Base-by-base conservation (phyloP, 2,329 filamentous ascomycete genomes). In the Alternaria gaisen region DNA sequence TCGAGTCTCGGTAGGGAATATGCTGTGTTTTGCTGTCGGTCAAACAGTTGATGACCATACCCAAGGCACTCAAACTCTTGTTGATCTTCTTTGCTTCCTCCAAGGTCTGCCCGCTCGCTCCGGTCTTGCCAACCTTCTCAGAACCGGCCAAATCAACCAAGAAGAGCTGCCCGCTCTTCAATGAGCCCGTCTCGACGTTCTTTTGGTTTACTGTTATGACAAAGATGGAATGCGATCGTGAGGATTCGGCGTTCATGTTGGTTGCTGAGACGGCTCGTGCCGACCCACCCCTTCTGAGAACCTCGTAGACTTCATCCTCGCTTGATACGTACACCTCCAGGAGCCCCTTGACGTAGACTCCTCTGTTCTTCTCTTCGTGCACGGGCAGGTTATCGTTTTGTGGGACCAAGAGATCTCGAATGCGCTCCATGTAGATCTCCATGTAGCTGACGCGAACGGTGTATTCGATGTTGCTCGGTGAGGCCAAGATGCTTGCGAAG, bases 71-170 rank as follows among this genome's bases (percentile, higher is more conserved):
- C 83, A 99, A 87, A 85, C 93, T 97, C 86, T 98, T 98, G 87
- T 99, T 99, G 86, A 99, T 99, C 86, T 99, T 99, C 86, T 98
- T 98, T 63, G 95, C 95, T 80, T 99, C 95, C 80, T 98, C 95
- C 43, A 99, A 85, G 5, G 94, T 98, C 81, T 98, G 95, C 58
- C 95, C 95, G 78, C 93, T 97, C 64, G 95, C 95, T 71, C 95
- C 95, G 30, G 95, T 99, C 86, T 99, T 98, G 77, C 95, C 94
- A 53, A 98, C 93, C 83, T 98, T 98, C 83, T 99, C 95, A 75
- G 93, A 97, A 85, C 95, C 95, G 54, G 95, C 95, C 84, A 99
- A 84, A 89, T 99, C 95, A 66, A 99, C 95, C 78, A 99, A 84
- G 86, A 97, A 98, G 22, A 99, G 88, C 80, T 97, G 93, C 59